phyloP scores from a whole-genome alignment of 208 protist species.

The Crithidia acanthocephali region DNA sequence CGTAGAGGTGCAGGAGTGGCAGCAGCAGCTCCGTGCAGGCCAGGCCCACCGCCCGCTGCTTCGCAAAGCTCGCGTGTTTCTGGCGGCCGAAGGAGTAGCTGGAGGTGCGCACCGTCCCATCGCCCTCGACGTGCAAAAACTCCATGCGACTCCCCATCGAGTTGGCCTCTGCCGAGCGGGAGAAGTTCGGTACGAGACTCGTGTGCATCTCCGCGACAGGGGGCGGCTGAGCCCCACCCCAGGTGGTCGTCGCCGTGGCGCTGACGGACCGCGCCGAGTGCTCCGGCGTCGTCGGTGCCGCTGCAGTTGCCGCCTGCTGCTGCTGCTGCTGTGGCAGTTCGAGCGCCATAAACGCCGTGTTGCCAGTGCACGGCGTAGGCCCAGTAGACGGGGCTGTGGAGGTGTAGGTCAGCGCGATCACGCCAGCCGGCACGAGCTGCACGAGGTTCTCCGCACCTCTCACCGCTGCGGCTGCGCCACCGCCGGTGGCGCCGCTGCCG shows the following conservation, averaged over 20 bases:
- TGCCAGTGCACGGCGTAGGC: slow-evolving; percentile 13
- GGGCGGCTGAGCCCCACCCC: slow-evolving; percentile 26
- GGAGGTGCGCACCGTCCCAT: slow-evolving; percentile 73
- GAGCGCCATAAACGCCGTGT: background rate
- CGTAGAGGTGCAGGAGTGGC: slow-evolving; percentile 62
- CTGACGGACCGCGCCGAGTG: slow-evolving; percentile 7
- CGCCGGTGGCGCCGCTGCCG: background rate
- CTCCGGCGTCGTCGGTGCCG: slow-evolving; percentile 3
- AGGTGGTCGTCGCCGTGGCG: slow-evolving; percentile 11
- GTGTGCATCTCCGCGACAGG: slow-evolving; percentile 39
- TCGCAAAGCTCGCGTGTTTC: slow-evolving; percentile 63
- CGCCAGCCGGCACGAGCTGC: slow-evolving; percentile 51
- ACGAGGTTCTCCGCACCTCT: slow-evolving; percentile 31
- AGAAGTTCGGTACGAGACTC: slow-evolving; percentile 58
- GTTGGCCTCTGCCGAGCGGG: slow-evolving; percentile 34
- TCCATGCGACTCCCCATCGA: slow-evolving; percentile 64
- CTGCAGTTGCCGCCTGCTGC: too few species aligned
- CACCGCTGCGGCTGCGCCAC: background rate
- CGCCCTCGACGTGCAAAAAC: slow-evolving; percentile 70
- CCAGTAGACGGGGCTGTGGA: slow-evolving; percentile 4
- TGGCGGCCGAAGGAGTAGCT: slow-evolving; percentile 71
- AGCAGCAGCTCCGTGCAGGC: slow-evolving; percentile 47
- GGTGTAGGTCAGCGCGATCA: slow-evolving; percentile 49
- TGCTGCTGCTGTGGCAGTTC: background rate
- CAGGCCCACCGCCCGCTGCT: slow-evolving; percentile 53